These are phyloP conservation scores for Trichoderma arundinaceum DNA, from an alignment of 2,329 filamentous ascomycete species.

Conservation along the genomic window DNA sequence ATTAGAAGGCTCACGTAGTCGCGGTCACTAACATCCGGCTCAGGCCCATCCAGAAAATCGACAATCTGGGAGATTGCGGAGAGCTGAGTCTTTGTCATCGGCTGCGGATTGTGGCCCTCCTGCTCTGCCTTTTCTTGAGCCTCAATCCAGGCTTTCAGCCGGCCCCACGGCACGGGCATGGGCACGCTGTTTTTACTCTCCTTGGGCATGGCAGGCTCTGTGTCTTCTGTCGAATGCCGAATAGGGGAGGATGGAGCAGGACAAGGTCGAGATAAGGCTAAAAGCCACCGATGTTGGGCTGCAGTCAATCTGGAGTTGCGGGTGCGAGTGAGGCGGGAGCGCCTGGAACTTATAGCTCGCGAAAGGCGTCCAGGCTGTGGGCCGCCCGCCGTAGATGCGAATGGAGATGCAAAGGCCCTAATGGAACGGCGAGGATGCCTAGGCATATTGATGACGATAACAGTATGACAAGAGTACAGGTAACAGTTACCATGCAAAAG, in stretches of 20 bases:
- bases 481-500: neutral
- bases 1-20: constrained; percentile 43
- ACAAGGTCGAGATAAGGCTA: neutral
- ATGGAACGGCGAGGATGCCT: neutral
- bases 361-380: neutral
- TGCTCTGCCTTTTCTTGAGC: constrained; percentile 47
- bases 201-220: constrained; percentile 1
- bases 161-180: constrained; percentile 42
- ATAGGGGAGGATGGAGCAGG: neutral
- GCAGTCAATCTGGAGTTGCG: neutral
- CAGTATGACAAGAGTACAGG: too few relatives aligned
- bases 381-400: neutral
- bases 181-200: neutral
- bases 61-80: constrained; percentile 51
- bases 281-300: neutral
- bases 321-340: neutral
- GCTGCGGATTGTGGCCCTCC: constrained; percentile 38
- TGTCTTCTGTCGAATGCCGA: neutral
- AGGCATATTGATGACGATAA: neutral
- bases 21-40: constrained; percentile 39
- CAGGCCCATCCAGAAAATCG: constrained; percentile 36
- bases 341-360: neutral
- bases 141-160: constrained; percentile 49
- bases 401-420: neutral
- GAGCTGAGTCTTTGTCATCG: constrained; percentile 47